Conservation (phyloP, 163 green algal species). For the Prototheca stagnorum region DNA sequence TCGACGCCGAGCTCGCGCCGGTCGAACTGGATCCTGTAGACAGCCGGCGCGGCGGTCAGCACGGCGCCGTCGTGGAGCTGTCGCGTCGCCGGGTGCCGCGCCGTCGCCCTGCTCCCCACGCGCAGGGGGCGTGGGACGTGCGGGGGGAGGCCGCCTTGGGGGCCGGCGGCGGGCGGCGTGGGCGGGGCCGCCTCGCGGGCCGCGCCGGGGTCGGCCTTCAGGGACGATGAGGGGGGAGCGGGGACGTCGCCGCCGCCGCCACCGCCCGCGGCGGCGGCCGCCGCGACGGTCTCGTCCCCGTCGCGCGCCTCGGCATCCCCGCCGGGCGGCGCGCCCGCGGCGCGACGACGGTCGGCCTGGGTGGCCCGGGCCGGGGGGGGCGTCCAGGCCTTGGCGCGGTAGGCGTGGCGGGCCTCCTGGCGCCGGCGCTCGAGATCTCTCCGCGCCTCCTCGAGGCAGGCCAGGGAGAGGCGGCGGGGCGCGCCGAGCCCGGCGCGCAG, state of each 20-base stretch:
- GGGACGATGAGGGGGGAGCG: too few species aligned
- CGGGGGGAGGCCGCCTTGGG: not conserved
- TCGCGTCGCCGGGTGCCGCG: slow-evolving; percentile 50
- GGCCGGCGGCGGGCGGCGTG: not conserved
- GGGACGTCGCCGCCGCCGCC: not conserved
- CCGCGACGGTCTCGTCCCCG: too few species aligned
- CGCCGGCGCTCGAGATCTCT: slow-evolving; percentile 44
- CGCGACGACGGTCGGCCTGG: too few species aligned
- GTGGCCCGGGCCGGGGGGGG: too few species aligned
- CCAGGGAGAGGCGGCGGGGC: slow-evolving; percentile 47
- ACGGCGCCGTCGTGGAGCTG: slow-evolving; percentile 59
- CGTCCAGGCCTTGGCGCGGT: too few species aligned
- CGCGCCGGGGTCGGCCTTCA: slow-evolving; percentile 8
- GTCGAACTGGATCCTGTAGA: slow-evolving; percentile 54
- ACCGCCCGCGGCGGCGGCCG: too few species aligned
- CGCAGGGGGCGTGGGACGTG: slow-evolving; percentile 37
- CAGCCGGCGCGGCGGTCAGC: slow-evolving; percentile 40
- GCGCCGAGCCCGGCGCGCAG: slow-evolving; percentile 34
- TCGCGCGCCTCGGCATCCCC: too few species aligned
- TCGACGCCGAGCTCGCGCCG: slow-evolving; percentile 56
- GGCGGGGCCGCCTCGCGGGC: not conserved
- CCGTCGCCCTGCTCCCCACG: slow-evolving; percentile 39
- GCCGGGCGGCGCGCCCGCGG: too few species aligned
- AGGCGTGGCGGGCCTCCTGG: slow-evolving; percentile 34
- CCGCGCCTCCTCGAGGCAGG: slow-evolving; percentile 57